phyloP scores from a whole-genome alignment of 176 grass and related monocot species.

The Raddia guianensis region DNA sequence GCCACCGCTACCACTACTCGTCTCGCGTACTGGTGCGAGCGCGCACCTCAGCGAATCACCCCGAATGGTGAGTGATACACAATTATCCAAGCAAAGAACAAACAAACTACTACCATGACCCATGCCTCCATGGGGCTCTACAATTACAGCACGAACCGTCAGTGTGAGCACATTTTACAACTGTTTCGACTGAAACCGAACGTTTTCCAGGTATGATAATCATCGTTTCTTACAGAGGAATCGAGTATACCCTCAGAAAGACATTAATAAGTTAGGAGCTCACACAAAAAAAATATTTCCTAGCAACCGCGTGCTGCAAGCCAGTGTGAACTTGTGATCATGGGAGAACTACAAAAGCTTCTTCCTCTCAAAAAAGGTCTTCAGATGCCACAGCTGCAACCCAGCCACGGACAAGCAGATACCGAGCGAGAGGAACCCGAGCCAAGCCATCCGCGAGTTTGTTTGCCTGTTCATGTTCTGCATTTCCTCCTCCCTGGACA shows the following conservation, averaged over 20 bases:
- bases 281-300: slow-evolving; percentile 16
- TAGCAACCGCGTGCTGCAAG: not conserved
- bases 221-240: slow-evolving; percentile 27
- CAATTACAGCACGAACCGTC: not conserved
- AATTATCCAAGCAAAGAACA: not conserved
- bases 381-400: slow-evolving; percentile 90
- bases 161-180: not conserved
- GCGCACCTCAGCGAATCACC: not conserved
- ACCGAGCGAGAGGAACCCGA: slow-evolving; percentile 78
- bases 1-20: no score
- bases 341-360: slow-evolving; percentile 69
- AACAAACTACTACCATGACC: not conserved
- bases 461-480: slow-evolving; percentile 87
- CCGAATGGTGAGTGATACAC: not conserved
- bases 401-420: slow-evolving; percentile 84
- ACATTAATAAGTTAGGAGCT: slow-evolving; percentile 16
- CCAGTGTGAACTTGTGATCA: slow-evolving; percentile 1
- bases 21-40: no score
- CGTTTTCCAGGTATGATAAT: slow-evolving; percentile 8
- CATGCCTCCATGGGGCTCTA: not conserved
- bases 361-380: slow-evolving; percentile 99
- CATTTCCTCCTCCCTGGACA: slow-evolving; percentile 93
- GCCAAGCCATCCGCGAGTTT: slow-evolving; percentile 92
- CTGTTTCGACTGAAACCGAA: slow-evolving; percentile 9
- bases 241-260: not conserved